Base-by-base conservation (phyloP, 768 basidiomycete genomes). In the Clavulina sp. region DNA sequence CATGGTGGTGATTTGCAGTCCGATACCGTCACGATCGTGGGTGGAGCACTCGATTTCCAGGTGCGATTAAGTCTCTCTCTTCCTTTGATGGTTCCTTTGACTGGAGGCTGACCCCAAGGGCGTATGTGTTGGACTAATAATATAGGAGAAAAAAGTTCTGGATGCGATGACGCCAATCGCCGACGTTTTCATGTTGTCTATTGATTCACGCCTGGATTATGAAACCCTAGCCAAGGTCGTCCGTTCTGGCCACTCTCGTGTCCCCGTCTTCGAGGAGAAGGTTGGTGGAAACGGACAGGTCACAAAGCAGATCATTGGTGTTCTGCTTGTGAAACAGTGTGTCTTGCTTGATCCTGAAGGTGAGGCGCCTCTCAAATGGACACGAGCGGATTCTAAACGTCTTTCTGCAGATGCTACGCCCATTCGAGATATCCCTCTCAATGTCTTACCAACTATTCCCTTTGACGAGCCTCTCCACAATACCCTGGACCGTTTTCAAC, bases 11-110 rank as follows among this genome's bases (percentile, higher is more conserved):
- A 93, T 61, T 68, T 92, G 41, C 82, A 85, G 60, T 75, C 68
- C 1, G 88, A 92, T 60, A 92, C 88, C 0, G 84, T 91, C 48
- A 79, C 80, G 1, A 91, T 92, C 62, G 88, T 91, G 34, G 86
- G 87, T 18, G 84, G 84, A 0, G 86, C 86, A 0, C 75, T 93
- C 23, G 88, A 91, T 61, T 65, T 93, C 13, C 88, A 92, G 61
- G 43, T 46, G 34, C 34, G 34, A 9, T 9, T n/a, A n/a, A n/a
- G n/a, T n/a, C n/a, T n/a, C n/a, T n/a, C n/a, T n/a, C n/a, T n/a
- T n/a, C n/a, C n/a, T n/a, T n/a, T n/a, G n/a, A n/a, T n/a, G n/a
- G n/a, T n/a, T n/a, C 19, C 34, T 19, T 19, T 9, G 19, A 38
- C 34, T 9, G 9, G 34, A 9, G 9, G 34, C 34, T 38, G 9